A percentile compares a stretch with the other conserved stretches of the same genome.
Conservation (phyloP, 441 rosid species). For the Pelargonium exstipulatum region DNA sequence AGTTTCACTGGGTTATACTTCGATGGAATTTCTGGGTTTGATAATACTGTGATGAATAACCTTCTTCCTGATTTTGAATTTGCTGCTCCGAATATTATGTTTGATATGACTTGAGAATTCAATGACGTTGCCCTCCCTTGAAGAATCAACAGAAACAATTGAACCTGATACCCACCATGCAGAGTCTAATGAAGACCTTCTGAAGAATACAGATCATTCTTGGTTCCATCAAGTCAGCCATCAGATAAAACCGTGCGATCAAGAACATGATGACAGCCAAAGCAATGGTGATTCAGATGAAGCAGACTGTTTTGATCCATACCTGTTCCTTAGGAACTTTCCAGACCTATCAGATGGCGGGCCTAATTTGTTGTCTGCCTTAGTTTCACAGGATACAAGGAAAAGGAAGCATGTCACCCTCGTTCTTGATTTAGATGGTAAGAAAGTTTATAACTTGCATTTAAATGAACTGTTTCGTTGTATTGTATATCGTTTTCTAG, state of each 20-base stretch:
- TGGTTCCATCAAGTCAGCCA: constrained; percentile 54
- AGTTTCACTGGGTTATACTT: constrained; percentile 62
- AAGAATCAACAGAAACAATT: constrained; percentile 45
- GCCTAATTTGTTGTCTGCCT: constrained; percentile 71
- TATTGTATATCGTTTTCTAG: not conserved
- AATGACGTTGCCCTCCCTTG: constrained; percentile 70
- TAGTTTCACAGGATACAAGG: constrained; percentile 88
- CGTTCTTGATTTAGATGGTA: constrained; percentile 95
- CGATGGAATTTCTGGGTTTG: constrained; percentile 47
- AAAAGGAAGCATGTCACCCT: constrained; percentile 77
- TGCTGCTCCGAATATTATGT: constrained; percentile 51
- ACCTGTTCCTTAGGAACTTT: constrained; percentile 79
- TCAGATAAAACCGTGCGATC: constrained; percentile 48
- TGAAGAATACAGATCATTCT: constrained; percentile 27
- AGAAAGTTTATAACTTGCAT: constrained; percentile 14
- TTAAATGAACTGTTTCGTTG: not conserved
- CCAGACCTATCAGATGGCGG: constrained; percentile 77
- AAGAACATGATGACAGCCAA: constrained; percentile 41
- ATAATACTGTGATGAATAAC: constrained; percentile 38
- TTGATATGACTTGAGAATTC: constrained; percentile 57
- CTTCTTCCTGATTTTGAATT: constrained; percentile 56
- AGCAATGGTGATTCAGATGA: constrained; percentile 37
- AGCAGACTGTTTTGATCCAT: constrained; percentile 64
- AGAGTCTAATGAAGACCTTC: constrained; percentile 39
- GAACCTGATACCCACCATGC: constrained; percentile 34